Conservation (phyloP, 192 early-diverging fungal species). For the Lobosporangium transversale region DNA sequence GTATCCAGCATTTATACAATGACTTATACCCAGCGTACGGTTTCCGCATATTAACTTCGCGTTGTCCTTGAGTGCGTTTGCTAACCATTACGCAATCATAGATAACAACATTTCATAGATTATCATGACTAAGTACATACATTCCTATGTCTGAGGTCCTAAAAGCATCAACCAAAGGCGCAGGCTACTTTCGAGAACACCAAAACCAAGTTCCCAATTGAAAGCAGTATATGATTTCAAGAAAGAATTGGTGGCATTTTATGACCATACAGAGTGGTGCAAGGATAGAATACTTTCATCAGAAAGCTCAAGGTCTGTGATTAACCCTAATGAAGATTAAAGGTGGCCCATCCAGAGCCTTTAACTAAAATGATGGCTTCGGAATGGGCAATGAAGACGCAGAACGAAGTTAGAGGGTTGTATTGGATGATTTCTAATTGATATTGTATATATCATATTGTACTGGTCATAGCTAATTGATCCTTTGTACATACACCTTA, state of each 20-base stretch:
- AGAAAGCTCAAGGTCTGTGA: constrained; percentile 3
- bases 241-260: neutral
- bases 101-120: neutral
- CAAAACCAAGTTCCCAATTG: neutral
- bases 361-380: constrained; percentile 8
- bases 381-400: constrained; percentile 4
- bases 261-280: constrained; percentile 1
- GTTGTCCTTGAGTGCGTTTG: neutral
- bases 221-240: neutral
- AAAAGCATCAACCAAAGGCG: neutral
- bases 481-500: neutral
- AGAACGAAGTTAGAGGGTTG: constrained; percentile 4
- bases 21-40: neutral
- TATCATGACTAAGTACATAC: constrained; percentile 1
- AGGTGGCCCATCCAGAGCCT: constrained; percentile 1
- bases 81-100: neutral
- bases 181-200: neutral
- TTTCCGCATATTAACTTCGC: constrained; percentile 1
- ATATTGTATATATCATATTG: neutral
- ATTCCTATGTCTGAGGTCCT: neutral
- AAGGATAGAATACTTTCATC: constrained; percentile 5
- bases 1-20: neutral
- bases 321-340: constrained; percentile 2
- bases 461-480: constrained; percentile 3
- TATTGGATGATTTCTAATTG: constrained; percentile 5